Evolutionary conservation across 495 filamentous ascomycete species (phyloP).

Genomic region (Hypomontagnella submonticulosa): DNA sequence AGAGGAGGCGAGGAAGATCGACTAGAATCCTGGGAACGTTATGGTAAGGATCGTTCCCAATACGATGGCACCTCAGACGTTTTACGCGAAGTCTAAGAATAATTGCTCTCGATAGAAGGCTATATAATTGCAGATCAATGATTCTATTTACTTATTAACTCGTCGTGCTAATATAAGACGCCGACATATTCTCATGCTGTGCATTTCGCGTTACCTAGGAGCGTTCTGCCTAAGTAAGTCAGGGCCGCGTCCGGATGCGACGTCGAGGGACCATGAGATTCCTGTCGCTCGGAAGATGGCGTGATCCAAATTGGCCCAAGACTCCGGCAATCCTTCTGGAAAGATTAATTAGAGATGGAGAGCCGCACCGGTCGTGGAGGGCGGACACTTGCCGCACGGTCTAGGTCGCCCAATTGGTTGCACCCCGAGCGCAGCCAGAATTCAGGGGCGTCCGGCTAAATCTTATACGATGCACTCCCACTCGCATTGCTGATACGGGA

Average conservation of each 20-base stretch:
- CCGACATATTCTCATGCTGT: background rate
- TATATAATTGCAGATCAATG: background rate
- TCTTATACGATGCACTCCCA: conserved; percentile 19
- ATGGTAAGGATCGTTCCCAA: background rate
- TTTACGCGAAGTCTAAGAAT: too few relatives aligned
- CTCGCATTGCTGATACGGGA: conserved; percentile 13
- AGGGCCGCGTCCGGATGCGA: conserved; percentile 28
- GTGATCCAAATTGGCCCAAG: conserved; percentile 34
- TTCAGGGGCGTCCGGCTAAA: conserved; percentile 39
- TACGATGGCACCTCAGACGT: background rate
- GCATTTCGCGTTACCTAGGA: conserved; percentile 13
- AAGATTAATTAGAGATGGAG: conserved; percentile 22
- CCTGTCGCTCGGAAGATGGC: conserved; percentile 28
- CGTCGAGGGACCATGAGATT: background rate
- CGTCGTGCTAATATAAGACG: background rate
- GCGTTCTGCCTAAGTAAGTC: conserved; percentile 37
- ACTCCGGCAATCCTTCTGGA: conserved; percentile 18
- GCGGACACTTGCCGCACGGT: conserved; percentile 32
- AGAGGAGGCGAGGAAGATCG: background rate
- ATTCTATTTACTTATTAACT: background rate
- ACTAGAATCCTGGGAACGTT: background rate
- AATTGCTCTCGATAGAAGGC: too few relatives aligned
- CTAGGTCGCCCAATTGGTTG: conserved; percentile 34
- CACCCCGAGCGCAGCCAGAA: conserved; percentile 34
- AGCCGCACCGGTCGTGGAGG: conserved; percentile 23